Conservation (phyloP, 768 basidiomycete genomes). For the Lactifluus pinguis region DNA sequence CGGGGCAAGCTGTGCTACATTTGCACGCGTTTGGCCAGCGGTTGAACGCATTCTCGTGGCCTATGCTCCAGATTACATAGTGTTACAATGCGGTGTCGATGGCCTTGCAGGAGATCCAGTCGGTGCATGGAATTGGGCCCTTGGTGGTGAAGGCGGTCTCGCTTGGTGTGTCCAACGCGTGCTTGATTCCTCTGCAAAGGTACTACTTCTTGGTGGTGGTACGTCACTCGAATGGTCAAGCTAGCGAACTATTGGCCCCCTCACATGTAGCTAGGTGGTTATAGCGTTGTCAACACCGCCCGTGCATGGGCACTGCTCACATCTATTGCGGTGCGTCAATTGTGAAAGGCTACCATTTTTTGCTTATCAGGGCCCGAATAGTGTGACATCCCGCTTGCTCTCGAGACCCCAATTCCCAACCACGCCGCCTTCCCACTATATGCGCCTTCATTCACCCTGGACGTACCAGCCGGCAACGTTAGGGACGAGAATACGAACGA, state of each 20-base stretch:
- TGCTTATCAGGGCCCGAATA: conserved; percentile 23
- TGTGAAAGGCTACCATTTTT: not conserved
- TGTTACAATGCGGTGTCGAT: conserved; percentile 84
- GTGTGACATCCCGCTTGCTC: conserved; percentile 44
- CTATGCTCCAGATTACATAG: conserved; percentile 68
- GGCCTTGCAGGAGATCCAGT: conserved; percentile 80
- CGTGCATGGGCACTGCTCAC: conserved; percentile 83
- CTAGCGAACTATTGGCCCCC: not conserved
- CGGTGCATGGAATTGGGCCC: conserved; percentile 61
- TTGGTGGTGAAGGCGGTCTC: conserved; percentile 48
- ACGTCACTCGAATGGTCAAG: conserved; percentile 17
- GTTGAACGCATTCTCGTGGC: conserved; percentile 51
- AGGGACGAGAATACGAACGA: conserved; percentile 61
- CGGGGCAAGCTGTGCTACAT: conserved; percentile 62
- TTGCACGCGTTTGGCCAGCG: conserved; percentile 50
- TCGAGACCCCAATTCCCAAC: conserved; percentile 66
- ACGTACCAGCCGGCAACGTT: conserved; percentile 65
- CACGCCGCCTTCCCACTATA: conserved; percentile 66
- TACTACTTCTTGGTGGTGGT: conserved; percentile 74
- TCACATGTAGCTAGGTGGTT: conserved; percentile 49
- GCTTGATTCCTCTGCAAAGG: conserved; percentile 47
- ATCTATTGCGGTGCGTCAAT: conserved; percentile 53
- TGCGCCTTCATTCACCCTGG: conserved; percentile 73
- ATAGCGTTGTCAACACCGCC: conserved; percentile 74
- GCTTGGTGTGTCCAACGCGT: conserved; percentile 56